These are phyloP conservation scores for Acanthochlamys bracteata DNA, from an alignment of 106 monocot genomes.

Conservation along the genomic window DNA sequence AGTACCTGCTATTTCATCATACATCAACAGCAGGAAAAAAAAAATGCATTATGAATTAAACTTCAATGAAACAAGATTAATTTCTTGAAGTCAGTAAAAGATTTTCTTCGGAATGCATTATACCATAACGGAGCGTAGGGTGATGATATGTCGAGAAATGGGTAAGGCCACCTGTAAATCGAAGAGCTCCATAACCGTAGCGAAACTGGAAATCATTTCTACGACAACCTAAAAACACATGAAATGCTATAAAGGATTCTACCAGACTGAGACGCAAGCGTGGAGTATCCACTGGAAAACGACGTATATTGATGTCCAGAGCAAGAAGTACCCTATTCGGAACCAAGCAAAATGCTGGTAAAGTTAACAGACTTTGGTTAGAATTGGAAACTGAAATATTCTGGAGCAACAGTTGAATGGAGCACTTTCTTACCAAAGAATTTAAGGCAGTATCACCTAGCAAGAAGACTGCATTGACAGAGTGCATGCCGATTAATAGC, in stretches of 20 bases:
- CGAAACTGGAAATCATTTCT: neutral
- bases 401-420: neutral
- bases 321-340: conserved; percentile 65
- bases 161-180: conserved; percentile 76
- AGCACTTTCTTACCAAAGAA: conserved; percentile 4
- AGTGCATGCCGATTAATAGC: conserved; percentile 68
- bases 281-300: conserved; percentile 77
- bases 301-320: conserved; percentile 67
- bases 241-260: neutral
- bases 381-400: neutral
- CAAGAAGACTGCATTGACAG: conserved; percentile 68
- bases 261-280: conserved; percentile 55
- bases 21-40: neutral
- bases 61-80: neutral
- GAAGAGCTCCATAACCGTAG: neutral
- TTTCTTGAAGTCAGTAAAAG: neutral
- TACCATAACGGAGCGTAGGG: conserved; percentile 67
- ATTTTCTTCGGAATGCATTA: too few relatives aligned
- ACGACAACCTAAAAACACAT: neutral
- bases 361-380: neutral
- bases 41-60: neutral
- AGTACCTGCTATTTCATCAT: conserved; percentile 13
- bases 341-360: conserved; percentile 75
- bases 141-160: conserved; percentile 68
- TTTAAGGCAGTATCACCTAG: conserved; percentile 61